Evolutionary conservation across 2,329 filamentous ascomycete species (phyloP).

Genomic region (Thermoascus crustaceus): DNA sequence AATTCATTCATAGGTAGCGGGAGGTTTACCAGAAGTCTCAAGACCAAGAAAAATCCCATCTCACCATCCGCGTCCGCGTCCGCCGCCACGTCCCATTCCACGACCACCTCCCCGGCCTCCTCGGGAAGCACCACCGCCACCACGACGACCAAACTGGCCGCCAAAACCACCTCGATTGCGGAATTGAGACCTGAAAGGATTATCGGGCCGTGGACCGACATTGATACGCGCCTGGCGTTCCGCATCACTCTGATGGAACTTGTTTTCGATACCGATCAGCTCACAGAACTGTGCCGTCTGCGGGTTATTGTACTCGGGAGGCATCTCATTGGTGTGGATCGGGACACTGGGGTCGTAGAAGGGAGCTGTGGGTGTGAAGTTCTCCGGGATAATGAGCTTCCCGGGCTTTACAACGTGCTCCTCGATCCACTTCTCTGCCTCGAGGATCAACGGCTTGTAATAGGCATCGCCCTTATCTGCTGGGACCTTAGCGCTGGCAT

Average conservation of each 20-base stretch:
- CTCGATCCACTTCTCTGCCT: slow-evolving; percentile 71
- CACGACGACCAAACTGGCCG: slow-evolving; percentile 8
- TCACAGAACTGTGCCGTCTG: slow-evolving; percentile 79
- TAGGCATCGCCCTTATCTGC: slow-evolving; percentile 58
- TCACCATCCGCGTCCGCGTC: slow-evolving; percentile 10
- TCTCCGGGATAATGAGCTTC: slow-evolving; percentile 62
- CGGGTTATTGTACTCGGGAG: slow-evolving; percentile 74
- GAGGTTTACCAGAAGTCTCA: too few species aligned
- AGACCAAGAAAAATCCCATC: neutral
- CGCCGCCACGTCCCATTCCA: slow-evolving; percentile 12
- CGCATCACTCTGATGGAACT: slow-evolving; percentile 64
- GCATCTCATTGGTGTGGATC: slow-evolving; percentile 54
- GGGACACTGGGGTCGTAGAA: slow-evolving; percentile 53
- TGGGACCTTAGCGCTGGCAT: slow-evolving; percentile 46
- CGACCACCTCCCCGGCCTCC: slow-evolving; percentile 16
- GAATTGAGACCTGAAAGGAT: slow-evolving; percentile 15
- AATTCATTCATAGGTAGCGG: neutral
- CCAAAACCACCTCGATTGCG: slow-evolving; percentile 6
- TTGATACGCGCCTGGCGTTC: slow-evolving; percentile 55
- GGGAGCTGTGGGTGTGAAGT: slow-evolving; percentile 71
- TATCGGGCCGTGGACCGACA: slow-evolving; percentile 47
- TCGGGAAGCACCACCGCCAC: slow-evolving; percentile 13
- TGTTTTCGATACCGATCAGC: slow-evolving; percentile 67
- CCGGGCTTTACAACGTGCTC: slow-evolving; percentile 58
- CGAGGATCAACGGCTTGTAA: slow-evolving; percentile 61